These are phyloP conservation scores for Fistulinella prunicolor DNA, from an alignment of 768 basidiomycete species.

Conservation along the genomic window DNA sequence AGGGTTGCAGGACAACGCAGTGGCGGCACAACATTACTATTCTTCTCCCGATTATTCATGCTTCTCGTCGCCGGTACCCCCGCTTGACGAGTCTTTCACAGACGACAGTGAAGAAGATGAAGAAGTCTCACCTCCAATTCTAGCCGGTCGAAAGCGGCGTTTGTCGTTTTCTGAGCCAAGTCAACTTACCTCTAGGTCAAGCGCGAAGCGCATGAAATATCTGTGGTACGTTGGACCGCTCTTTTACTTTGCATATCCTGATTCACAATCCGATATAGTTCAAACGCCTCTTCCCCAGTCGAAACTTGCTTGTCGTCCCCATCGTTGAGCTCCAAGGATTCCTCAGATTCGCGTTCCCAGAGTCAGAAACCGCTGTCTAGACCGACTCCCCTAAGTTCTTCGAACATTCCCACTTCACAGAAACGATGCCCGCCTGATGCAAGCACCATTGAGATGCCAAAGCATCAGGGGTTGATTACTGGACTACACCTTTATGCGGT, in stretches of 20 bases:
- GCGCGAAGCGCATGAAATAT: slow-evolving; percentile 2
- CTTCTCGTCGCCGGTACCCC: slow-evolving; percentile 2
- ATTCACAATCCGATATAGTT: no score
- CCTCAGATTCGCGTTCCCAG: not conserved
- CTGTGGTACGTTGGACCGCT: slow-evolving; percentile 3
- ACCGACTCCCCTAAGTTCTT: not conserved
- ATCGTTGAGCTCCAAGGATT: not conserved
- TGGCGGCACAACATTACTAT: not conserved
- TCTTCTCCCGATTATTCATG: slow-evolving; percentile 3
- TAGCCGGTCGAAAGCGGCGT: slow-evolving; percentile 19
- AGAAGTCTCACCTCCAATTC: slow-evolving; percentile 1
- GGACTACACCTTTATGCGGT: slow-evolving; percentile 23
- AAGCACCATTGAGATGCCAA: slow-evolving; percentile 15
- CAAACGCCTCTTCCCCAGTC: not conserved
- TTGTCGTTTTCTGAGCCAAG: not conserved
- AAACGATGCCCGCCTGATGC: slow-evolving; percentile 40
- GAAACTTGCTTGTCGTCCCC: slow-evolving; percentile 1
- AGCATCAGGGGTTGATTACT: slow-evolving; percentile 20
- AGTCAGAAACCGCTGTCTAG: not conserved
- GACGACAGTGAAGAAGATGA: slow-evolving; percentile 16
- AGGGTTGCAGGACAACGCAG: not conserved
- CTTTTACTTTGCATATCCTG: no score
- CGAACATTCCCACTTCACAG: not conserved
- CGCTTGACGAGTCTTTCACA: slow-evolving; percentile 3
- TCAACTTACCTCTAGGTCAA: not conserved